Percentiles rank a stretch among this genome's conserved stretches.
Evolutionary conservation across 2,329 filamentous ascomycete genomes (phyloP).

Genomic region (Metarhizium guizhouense): DNA sequence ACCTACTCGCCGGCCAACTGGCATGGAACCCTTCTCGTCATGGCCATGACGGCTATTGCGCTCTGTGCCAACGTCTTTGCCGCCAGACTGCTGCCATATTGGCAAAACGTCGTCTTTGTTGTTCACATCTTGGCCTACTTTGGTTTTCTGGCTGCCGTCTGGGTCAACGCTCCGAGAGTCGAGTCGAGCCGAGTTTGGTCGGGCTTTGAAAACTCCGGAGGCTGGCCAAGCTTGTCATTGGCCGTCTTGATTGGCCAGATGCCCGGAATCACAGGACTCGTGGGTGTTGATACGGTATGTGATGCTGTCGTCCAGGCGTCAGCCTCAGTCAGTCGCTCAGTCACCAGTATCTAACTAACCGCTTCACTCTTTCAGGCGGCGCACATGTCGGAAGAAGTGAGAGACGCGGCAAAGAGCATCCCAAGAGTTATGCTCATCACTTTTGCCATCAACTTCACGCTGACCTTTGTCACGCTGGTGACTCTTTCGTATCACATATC

Average conservation of each 20-base stretch:
- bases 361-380: constrained; percentile 41
- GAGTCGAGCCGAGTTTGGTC: constrained; percentile 5
- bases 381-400: constrained; percentile 9
- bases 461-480: not conserved
- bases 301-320: not conserved
- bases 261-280: constrained; percentile 4
- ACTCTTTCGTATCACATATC: not conserved
- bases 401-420: constrained; percentile 4
- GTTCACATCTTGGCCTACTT: constrained; percentile 7
- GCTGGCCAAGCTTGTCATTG: constrained; percentile 4
- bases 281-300: constrained; percentile 8
- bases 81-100: constrained; percentile 6
- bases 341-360: not conserved
- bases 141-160: constrained; percentile 7
- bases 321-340: no score
- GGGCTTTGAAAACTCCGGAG: constrained; percentile 7
- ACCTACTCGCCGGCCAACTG: constrained; percentile 3
- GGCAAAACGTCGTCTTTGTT: constrained; percentile 5
- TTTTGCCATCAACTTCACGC: constrained; percentile 5
- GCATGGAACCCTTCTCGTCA: constrained; percentile 9
- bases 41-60: not conserved
- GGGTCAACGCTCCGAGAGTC: constrained; percentile 7
- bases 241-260: constrained; percentile 10
- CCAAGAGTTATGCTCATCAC: constrained; percentile 7
- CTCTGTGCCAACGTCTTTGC: constrained; percentile 7